Conservation (phyloP, 1,284 basidiomycete species). For the Ceratobasidium sp. region DNA sequence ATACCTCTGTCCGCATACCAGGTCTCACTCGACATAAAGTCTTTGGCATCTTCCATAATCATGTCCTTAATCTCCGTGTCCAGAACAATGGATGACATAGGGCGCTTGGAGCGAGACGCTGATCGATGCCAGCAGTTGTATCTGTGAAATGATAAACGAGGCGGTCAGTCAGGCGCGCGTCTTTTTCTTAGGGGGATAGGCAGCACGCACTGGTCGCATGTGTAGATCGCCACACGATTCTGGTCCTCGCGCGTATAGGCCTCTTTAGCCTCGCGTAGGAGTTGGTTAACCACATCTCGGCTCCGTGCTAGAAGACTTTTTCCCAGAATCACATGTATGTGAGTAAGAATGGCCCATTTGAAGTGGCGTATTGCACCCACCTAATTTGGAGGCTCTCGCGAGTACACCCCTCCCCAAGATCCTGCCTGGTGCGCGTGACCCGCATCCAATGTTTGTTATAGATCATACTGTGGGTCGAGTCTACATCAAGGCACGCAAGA, state of each 20-base stretch:
- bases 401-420: conserved; percentile 46
- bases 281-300: conserved; percentile 68
- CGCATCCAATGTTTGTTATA: conserved; percentile 50
- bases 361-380: conserved; percentile 47
- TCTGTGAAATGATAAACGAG: conserved; percentile 56
- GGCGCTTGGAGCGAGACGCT: conserved; percentile 72
- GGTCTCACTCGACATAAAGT: conserved; percentile 73
- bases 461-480: conserved; percentile 50
- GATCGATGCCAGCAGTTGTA: conserved; percentile 69
- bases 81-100: conserved; percentile 74
- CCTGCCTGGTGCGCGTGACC: conserved; percentile 48
- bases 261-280: conserved; percentile 71
- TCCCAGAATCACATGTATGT: background rate
- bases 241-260: conserved; percentile 67
- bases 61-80: conserved; percentile 75
- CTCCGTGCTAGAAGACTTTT: conserved; percentile 82
- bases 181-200: background rate
- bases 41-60: conserved; percentile 73
- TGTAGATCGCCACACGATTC: conserved; percentile 69
- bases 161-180: conserved; percentile 18
- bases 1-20: conserved; percentile 77
- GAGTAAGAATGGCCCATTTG: background rate
- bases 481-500: conserved; percentile 29
- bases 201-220: conserved; percentile 56
- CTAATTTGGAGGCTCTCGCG: conserved; percentile 52